Evolutionary conservation across 139 green algal genomes (phyloP), one percentile per base, ranked within the genome.

Genomic region (Tetradesmus lagerheimii): DNA sequence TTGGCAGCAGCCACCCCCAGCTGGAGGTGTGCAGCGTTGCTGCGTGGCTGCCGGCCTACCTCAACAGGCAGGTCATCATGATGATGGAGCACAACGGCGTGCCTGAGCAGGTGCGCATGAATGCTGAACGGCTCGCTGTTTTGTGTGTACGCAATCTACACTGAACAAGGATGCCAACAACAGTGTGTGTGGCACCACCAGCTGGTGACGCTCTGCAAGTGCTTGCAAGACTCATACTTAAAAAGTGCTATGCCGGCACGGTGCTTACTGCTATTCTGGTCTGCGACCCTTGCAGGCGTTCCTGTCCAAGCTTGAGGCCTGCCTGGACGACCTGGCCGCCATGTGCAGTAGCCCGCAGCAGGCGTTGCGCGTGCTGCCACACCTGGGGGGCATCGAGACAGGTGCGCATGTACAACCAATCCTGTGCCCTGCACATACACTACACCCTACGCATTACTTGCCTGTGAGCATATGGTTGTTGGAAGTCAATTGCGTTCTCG

Each of bases 41-140:
- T 6, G 29, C 43, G 9, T 90, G 37, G 35, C 78, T 93, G 39
- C 93, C 92, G 15, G 74, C 82, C 35, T 93, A 87, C 92, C 85
- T 95, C 34, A 95, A 95, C 89, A 91, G 92, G 14, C 92, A 94
- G 76, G 62, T 95, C 89, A 93, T 95, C 41, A 82, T 80, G 16
- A 78, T 94, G 67, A 91, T 95, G 64, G 43, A 62, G 16, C 27
- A 85, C 75, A 91, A 90, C n/a, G 86, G 92, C 20, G 74, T 93
- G 11, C 38, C 31, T 31, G 57, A 87, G 38, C 5, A 71, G 87
- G 87, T 90, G 45, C 8, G 86, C 43, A 50, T 5, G 43, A 50
- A 15, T 50, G 43, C 9, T 50, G 6, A 5, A 50, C 43, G 9
- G 43, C 43, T 15, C 43, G 43, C 43, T n/a, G n/a, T n/a, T n/a